phyloP scores from a whole-genome alignment of 495 filamentous ascomycete genomes.

The Aspergillus conjunctus region DNA sequence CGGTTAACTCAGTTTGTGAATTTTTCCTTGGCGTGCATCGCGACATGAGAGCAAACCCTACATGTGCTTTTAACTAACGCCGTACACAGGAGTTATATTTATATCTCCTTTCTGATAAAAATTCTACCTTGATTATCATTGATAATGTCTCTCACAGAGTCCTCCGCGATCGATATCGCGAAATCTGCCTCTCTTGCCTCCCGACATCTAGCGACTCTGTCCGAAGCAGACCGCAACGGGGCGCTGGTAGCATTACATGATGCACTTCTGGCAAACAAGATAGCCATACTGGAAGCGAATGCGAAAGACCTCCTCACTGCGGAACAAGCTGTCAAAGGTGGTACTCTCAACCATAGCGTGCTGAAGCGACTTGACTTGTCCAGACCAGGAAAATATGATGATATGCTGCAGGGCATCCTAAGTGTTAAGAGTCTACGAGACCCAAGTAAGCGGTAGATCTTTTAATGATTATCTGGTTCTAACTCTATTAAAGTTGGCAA shows the following conservation, averaged over 20 bases:
- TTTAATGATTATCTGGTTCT: conserved; percentile 4
- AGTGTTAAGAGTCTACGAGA: conserved; percentile 86
- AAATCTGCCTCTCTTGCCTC: conserved; percentile 70
- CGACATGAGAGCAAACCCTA: neutral
- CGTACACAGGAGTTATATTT: neutral
- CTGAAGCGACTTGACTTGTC: conserved; percentile 88
- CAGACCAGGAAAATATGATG: conserved; percentile 88
- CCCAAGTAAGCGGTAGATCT: conserved; percentile 64
- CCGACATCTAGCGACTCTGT: conserved; percentile 65
- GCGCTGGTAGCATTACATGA: conserved; percentile 80
- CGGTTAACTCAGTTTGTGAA: neutral
- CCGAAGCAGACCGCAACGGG: conserved; percentile 69
- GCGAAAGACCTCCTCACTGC: conserved; percentile 76
- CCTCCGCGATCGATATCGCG: conserved; percentile 65
- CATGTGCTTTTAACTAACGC: too few species aligned
- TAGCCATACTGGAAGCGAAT: conserved; percentile 84
- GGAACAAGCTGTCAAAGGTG: conserved; percentile 67
- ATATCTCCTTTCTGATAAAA: neutral
- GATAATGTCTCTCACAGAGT: conserved; percentile 76
- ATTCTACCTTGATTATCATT: neutral
- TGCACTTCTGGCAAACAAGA: conserved; percentile 65
- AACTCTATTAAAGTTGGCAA: conserved; percentile 68
- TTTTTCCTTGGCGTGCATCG: neutral
- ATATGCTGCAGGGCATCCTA: conserved; percentile 95
- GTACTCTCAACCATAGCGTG: conserved; percentile 78